phyloP scores from a whole-genome alignment of 352 stramenopile species.

The Blastocystis sp. region DNA sequence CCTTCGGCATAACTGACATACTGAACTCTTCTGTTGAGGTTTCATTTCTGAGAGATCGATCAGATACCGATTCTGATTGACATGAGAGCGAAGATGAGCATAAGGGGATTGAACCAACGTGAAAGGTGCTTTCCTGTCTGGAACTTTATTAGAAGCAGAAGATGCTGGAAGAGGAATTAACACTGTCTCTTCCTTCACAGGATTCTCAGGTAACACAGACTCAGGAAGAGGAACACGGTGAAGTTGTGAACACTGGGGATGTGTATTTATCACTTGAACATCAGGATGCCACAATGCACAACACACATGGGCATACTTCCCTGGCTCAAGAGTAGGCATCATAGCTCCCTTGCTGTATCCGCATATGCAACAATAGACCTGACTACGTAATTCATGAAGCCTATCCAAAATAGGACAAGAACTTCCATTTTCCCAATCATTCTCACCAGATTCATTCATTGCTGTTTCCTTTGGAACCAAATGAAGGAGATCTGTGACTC shows the following conservation, averaged over 20 bases:
- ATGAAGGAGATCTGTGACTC: conserved; percentile 11
- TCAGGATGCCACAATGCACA: conserved; percentile 45
- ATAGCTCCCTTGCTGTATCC: conserved; percentile 56
- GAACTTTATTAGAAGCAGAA: not conserved
- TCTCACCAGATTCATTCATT: not conserved
- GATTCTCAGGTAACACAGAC: not conserved
- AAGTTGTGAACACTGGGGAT: not conserved
- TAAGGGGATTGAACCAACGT: not conserved
- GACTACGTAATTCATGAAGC: not conserved
- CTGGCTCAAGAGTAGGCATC: conserved; percentile 18
- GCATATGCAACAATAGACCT: conserved; percentile 53
- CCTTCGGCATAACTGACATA: conserved; percentile 21
- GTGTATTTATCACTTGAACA: not conserved
- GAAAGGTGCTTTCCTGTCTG: not conserved
- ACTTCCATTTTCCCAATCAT: not conserved
- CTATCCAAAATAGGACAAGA: not conserved
- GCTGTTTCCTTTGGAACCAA: not conserved
- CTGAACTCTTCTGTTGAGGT: not conserved
- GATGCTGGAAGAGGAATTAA: not conserved
- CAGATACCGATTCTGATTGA: not conserved
- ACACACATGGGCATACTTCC: conserved; percentile 34
- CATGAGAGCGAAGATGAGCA: not conserved
- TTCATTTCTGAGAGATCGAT: not conserved
- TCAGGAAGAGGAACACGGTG: not conserved
- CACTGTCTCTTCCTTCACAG: not conserved